These are phyloP conservation scores for Pseudopithomyces maydicus DNA, from an alignment of 2,329 filamentous ascomycete genomes.

Conservation along the genomic window DNA sequence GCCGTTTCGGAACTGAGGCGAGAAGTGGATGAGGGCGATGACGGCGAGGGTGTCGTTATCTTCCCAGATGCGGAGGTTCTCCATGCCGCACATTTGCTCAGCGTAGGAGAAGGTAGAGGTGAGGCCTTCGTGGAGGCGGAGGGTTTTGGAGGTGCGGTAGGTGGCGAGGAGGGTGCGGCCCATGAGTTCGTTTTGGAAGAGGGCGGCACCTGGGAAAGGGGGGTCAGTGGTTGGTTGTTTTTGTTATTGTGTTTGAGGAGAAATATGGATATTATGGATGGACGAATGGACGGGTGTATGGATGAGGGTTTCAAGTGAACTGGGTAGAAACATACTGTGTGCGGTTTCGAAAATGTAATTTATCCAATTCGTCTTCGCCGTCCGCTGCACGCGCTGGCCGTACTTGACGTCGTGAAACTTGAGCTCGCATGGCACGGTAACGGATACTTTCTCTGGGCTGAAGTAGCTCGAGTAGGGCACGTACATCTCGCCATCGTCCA, in stretches of 20 bases:
- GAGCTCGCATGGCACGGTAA: constrained; percentile 46
- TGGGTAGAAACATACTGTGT: constrained; percentile 32
- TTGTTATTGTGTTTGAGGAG: too few species aligned
- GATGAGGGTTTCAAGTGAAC: too few species aligned
- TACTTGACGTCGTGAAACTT: constrained; percentile 47
- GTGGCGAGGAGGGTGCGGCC: constrained; percentile 50
- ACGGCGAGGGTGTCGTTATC: constrained; percentile 50
- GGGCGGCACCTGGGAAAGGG: constrained; percentile 31
- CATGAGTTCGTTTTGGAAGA: constrained; percentile 54
- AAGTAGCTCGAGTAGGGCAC: constrained; percentile 54
- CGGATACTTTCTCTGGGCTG: constrained; percentile 49
- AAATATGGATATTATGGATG: too few species aligned
- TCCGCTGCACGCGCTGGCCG: constrained; percentile 38
- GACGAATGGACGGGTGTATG: too few species aligned
- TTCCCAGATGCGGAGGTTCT: constrained; percentile 54
- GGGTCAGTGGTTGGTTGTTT: too few species aligned
- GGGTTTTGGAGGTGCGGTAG: constrained; percentile 51
- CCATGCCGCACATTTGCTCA: constrained; percentile 56
- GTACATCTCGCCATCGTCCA: constrained; percentile 47
- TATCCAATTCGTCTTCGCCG: constrained; percentile 50
- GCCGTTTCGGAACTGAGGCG: constrained; percentile 49
- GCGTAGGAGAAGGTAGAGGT: constrained; percentile 49
- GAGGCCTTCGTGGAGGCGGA: constrained; percentile 51
- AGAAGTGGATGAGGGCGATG: constrained; percentile 52
- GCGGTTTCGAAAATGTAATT: constrained; percentile 50